phyloP scores from a whole-genome alignment of 2,329 filamentous ascomycete species.

The Aschersonia sp. region DNA sequence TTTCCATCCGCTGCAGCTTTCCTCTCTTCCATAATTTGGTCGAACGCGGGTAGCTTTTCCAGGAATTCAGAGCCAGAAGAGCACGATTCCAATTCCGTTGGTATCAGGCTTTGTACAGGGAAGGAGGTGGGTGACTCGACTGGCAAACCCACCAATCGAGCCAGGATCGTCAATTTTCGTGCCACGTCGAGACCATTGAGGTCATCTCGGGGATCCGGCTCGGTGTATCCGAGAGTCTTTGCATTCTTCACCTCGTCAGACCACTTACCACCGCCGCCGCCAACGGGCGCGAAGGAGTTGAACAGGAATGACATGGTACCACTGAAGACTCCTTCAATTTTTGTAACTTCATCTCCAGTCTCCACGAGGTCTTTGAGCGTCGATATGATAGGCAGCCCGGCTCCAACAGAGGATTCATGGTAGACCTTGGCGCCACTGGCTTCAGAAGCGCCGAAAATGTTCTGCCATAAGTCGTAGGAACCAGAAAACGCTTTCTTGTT shows the following conservation, averaged over 20 bases:
- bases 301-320: slow-evolving; percentile 97
- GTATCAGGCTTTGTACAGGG: slow-evolving; percentile 87
- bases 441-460: slow-evolving; percentile 65
- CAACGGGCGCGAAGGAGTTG: slow-evolving; percentile 84
- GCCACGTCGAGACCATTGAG: slow-evolving; percentile 83
- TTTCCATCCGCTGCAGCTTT: slow-evolving; percentile 82
- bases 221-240: slow-evolving; percentile 84
- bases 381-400: slow-evolving; percentile 83
- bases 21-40: slow-evolving; percentile 75
- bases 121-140: slow-evolving; percentile 78
- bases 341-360: slow-evolving; percentile 81
- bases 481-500: slow-evolving; percentile 98
- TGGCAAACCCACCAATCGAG: slow-evolving; percentile 66
- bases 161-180: slow-evolving; percentile 90
- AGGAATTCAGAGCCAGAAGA: slow-evolving; percentile 77
- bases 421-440: slow-evolving; percentile 68
- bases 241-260: slow-evolving; percentile 84
- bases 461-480: slow-evolving; percentile 66
- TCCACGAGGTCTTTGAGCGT: slow-evolving; percentile 89
- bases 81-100: slow-evolving; percentile 66
- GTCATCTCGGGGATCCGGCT: slow-evolving; percentile 76
- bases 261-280: slow-evolving; percentile 64
- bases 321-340: slow-evolving; percentile 93
- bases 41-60: slow-evolving; percentile 63
- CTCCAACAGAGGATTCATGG: slow-evolving; percentile 90